Conservation (phyloP, 306 rosid species). For the Cyclanthera cordifolia region DNA sequence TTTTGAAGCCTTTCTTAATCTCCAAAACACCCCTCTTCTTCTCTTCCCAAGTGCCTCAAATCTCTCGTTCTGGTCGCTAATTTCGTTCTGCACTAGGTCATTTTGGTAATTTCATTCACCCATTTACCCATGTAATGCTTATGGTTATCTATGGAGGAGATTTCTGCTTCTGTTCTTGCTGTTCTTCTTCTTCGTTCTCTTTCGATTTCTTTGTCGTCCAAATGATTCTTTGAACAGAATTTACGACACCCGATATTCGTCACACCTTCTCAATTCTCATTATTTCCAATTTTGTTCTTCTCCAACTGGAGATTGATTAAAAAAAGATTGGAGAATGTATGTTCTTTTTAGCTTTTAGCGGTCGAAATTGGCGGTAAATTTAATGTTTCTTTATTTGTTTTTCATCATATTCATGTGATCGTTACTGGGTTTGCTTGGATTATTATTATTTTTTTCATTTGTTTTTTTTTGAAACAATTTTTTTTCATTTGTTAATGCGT, state of each 20-base stretch:
- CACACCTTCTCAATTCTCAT: neutral
- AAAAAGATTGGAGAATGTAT: neutral
- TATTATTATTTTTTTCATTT: no score
- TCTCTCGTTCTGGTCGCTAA: neutral
- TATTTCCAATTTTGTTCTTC: neutral
- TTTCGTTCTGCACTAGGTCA: neutral
- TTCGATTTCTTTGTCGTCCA: slow-evolving; percentile 6
- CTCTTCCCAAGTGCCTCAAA: neutral
- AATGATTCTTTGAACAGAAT: neutral
- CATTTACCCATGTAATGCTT: slow-evolving; percentile 26
- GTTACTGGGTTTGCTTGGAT: neutral
- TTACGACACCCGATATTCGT: neutral
- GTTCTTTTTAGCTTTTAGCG: neutral
- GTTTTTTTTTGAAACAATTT: neutral
- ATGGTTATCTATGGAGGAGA: slow-evolving; percentile 17
- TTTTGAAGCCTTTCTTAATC: neutral
- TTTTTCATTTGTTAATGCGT: neutral
- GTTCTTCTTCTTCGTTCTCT: neutral
- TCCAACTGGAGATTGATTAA: neutral
- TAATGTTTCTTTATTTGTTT: neutral
- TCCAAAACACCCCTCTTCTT: neutral
- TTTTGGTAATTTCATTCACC: neutral
- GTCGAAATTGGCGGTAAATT: slow-evolving; percentile 10
- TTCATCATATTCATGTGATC: neutral
- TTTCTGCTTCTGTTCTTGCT: slow-evolving; percentile 9